phyloP scores from a whole-genome alignment of 2,329 filamentous ascomycete genomes.

The Pseudogymnoascus sp. region DNA sequence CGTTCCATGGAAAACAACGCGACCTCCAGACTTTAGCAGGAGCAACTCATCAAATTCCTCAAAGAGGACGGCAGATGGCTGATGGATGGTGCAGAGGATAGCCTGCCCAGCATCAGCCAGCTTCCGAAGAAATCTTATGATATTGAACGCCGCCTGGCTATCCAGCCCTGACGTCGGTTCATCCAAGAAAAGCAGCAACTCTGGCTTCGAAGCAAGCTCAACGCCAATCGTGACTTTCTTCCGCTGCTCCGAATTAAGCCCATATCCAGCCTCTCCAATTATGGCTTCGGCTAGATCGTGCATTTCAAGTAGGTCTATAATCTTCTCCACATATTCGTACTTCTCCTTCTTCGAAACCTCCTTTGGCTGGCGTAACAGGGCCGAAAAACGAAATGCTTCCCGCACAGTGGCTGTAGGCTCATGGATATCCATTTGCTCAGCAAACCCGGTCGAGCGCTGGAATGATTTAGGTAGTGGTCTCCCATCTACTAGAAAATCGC shows the following conservation, averaged over 20 bases:
- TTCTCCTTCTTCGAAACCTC: conserved; percentile 51
- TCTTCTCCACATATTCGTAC: conserved; percentile 57
- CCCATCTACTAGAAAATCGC: conserved; percentile 56
- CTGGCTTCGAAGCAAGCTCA: conserved; percentile 82
- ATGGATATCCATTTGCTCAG: conserved; percentile 57
- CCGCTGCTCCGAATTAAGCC: conserved; percentile 60
- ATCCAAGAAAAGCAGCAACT: conserved; percentile 79
- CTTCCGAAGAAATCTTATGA: conserved; percentile 76
- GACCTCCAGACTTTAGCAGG: conserved; percentile 66
- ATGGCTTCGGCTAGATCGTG: conserved; percentile 75
- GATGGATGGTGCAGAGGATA: conserved; percentile 91
- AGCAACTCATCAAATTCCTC: conserved; percentile 76
- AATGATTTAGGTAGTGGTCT: conserved; percentile 48
- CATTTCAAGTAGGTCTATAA: conserved; percentile 63
- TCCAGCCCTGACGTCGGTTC: conserved; percentile 90
- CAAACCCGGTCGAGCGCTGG: conserved; percentile 56
- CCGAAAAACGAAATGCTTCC: conserved; percentile 56
- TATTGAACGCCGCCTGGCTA: conserved; percentile 82
- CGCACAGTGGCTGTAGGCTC: conserved; percentile 54
- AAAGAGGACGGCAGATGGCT: conserved; percentile 86
- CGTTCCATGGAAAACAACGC: conserved; percentile 70
- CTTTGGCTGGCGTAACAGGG: conserved; percentile 49
- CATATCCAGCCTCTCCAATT: conserved; percentile 79
- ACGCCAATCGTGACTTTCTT: conserved; percentile 83
- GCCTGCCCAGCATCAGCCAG: conserved; percentile 79